phyloP scores from a whole-genome alignment of 768 basidiomycete species.

The Naganishia antarctica region DNA sequence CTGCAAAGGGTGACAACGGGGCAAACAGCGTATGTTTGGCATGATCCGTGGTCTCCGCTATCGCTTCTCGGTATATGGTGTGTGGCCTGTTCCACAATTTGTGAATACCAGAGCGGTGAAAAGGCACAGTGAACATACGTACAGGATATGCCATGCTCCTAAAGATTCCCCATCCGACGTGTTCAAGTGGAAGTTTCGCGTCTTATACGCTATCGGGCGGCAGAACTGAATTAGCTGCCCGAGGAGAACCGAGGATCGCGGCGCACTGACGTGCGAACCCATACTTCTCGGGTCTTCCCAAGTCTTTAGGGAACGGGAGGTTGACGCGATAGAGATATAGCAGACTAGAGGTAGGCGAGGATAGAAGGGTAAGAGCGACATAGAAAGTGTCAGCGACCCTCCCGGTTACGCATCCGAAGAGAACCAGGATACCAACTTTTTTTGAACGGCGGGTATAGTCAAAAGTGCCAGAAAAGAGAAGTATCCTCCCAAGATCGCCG shows the following conservation, averaged over 20 bases:
- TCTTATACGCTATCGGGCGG: conserved; percentile 66
- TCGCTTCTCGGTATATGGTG: conserved; percentile 36
- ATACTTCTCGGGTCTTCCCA: conserved; percentile 66
- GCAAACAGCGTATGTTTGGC: conserved; percentile 29
- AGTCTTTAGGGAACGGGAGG: conserved; percentile 62
- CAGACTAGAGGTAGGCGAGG: conserved; percentile 47
- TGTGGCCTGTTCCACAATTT: conserved; percentile 39
- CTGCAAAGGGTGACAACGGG: conserved; percentile 49
- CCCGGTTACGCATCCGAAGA: no score
- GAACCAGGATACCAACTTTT: conserved; percentile 59
- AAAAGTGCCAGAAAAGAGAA: conserved; percentile 56
- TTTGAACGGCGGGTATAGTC: conserved; percentile 63
- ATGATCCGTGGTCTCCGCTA: not conserved
- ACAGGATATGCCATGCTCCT: conserved; percentile 54
- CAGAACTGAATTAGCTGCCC: no score
- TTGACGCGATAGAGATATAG: conserved; percentile 66
- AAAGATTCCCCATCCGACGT: conserved; percentile 73
- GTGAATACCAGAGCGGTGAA: no score
- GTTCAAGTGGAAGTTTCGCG: conserved; percentile 63
- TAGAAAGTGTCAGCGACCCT: no score
- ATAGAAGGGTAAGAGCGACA: not conserved
- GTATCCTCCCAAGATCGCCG: conserved; percentile 50
- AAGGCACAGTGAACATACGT: conserved; percentile 12
- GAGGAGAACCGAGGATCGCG: not conserved
- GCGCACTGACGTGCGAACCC: conserved; percentile 67